Conservation (phyloP, 2,329 filamentous ascomycete genomes). For the Zymoseptoria passerinii region DNA sequence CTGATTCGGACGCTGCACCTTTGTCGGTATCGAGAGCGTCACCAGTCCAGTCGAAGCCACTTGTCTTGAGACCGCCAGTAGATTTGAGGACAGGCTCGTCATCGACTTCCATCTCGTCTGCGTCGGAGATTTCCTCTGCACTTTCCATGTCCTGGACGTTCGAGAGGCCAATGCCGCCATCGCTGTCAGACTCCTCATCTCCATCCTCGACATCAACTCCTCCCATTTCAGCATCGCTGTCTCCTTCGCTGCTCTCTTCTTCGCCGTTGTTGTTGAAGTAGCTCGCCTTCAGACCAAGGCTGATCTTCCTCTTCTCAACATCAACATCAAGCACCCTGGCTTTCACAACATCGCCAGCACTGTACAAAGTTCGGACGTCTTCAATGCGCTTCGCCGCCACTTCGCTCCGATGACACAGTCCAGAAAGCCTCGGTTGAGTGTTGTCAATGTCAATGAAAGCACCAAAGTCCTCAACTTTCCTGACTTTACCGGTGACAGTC, state of each 20-base stretch:
- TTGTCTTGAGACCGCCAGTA: constrained; percentile 51
- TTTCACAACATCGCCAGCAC: constrained; percentile 86
- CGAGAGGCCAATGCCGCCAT: constrained; percentile 33
- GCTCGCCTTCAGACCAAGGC: constrained; percentile 84
- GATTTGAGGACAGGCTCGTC: constrained; percentile 22
- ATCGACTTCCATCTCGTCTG: constrained; percentile 37
- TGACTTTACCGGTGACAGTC: constrained; percentile 78
- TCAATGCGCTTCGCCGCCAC: constrained; percentile 77
- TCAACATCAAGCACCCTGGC: constrained; percentile 79
- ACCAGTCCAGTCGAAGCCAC: constrained; percentile 83
- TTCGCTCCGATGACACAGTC: constrained; percentile 83
- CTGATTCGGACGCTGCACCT: constrained; percentile 45
- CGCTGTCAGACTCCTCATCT: constrained; percentile 26
- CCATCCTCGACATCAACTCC: constrained; percentile 27
- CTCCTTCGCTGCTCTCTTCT: constrained; percentile 35
- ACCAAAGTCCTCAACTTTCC: constrained; percentile 90
- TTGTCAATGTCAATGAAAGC: constrained; percentile 88
- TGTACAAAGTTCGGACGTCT: constrained; percentile 83
- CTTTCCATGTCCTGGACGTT: constrained; percentile 37
- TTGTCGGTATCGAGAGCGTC: constrained; percentile 49
- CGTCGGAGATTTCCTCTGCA: constrained; percentile 42
- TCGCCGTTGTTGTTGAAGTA: constrained; percentile 63
- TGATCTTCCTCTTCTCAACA: constrained; percentile 65
- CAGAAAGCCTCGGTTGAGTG: constrained; percentile 73
- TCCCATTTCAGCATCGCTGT: constrained; percentile 28